Conservation (phyloP, 306 rosid species). For the Vicia villosa region DNA sequence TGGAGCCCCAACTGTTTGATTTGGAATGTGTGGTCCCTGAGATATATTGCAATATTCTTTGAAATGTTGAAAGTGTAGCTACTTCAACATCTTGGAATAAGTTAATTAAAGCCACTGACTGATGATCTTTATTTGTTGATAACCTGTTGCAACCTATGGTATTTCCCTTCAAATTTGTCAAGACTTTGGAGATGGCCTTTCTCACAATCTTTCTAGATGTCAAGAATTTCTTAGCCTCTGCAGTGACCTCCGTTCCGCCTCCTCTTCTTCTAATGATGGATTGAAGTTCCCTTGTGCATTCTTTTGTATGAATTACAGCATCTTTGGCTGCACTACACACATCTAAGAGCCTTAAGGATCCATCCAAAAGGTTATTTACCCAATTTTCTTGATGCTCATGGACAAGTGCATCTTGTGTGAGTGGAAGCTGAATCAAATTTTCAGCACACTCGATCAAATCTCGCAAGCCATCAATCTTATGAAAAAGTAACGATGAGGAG, state of each 20-base stretch:
- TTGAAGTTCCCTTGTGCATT: constrained; percentile 38
- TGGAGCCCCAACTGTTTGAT: constrained; percentile 17
- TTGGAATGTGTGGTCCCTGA: constrained; percentile 40
- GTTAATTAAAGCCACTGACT: background rate
- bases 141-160: constrained; percentile 1
- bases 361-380: constrained; percentile 33
- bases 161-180: constrained; percentile 23
- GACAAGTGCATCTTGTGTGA: constrained; percentile 20
- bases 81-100: constrained; percentile 32
- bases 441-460: constrained; percentile 36
- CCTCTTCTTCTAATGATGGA: constrained; percentile 31
- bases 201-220: constrained; percentile 33
- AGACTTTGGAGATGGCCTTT: constrained; percentile 22
- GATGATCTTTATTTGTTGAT: constrained; percentile 15
- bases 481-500: background rate
- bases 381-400: constrained; percentile 3
- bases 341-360: constrained; percentile 38
- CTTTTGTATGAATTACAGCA: constrained; percentile 39
- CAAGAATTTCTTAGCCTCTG: constrained; percentile 30
- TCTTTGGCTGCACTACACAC: constrained; percentile 39
- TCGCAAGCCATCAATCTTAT: constrained; percentile 27
- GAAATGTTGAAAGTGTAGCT: constrained; percentile 22
- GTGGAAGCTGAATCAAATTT: constrained; percentile 19
- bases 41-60: constrained; percentile 20
- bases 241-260: background rate